Evolutionary conservation across 371 early-diverging fungal species (phyloP).

Genomic region (Mucor lusitanicus): DNA sequence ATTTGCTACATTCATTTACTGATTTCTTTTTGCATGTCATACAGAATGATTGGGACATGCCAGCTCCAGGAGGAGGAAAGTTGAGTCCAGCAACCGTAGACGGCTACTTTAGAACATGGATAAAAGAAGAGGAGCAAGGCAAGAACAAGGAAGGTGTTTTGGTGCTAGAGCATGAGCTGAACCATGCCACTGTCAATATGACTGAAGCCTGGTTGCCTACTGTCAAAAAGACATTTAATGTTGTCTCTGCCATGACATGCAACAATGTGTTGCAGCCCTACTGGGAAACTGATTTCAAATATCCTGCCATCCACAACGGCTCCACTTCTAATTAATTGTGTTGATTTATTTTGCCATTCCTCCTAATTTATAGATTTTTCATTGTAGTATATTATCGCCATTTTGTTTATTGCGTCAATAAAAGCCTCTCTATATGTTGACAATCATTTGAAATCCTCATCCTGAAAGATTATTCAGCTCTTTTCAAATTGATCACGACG

Average conservation of each 20-base stretch:
- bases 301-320: not conserved
- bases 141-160: slow-evolving; percentile 45
- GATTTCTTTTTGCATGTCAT: not conserved
- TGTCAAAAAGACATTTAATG: slow-evolving; percentile 38
- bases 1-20: not conserved
- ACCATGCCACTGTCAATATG: slow-evolving; percentile 42
- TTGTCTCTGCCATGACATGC: slow-evolving; percentile 51
- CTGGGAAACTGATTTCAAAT: slow-evolving; percentile 5
- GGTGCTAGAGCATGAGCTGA: slow-evolving; percentile 51
- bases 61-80: slow-evolving; percentile 31
- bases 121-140: slow-evolving; percentile 27
- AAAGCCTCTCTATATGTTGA: no score
- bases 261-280: slow-evolving; percentile 53
- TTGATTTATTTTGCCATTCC: slow-evolving; percentile 47
- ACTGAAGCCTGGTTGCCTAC: slow-evolving; percentile 47
- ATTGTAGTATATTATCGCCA: no score
- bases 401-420: no score
- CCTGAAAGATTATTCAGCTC: no score
- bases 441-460: no score
- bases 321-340: slow-evolving; percentile 29
- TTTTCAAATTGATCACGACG: no score
- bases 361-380: not conserved
- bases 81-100: not conserved
- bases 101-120: slow-evolving; percentile 37
- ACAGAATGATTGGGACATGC: slow-evolving; percentile 34